Evolutionary conservation across 352 stramenopile genomes (phyloP).

Genomic region (Phytophthora pini): DNA sequence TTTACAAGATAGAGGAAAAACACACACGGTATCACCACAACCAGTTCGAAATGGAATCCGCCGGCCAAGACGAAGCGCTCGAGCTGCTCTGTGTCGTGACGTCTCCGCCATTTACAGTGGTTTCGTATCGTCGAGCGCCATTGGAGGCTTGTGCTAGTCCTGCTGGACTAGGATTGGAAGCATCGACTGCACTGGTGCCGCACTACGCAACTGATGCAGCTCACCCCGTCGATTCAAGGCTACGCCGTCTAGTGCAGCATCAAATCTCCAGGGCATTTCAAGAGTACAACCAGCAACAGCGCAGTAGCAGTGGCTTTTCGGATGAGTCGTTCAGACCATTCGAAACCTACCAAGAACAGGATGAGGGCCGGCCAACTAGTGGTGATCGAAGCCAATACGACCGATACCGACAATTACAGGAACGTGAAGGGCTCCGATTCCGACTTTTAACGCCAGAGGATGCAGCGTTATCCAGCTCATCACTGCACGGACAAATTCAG

Average conservation of each 20-base stretch:
- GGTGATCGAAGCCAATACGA: constrained; percentile 2
- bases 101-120: constrained; percentile 50
- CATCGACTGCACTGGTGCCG: constrained; percentile 12
- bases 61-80: constrained; percentile 13
- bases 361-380: constrained; percentile 3
- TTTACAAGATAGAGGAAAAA: constrained; percentile 29
- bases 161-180: constrained; percentile 9
- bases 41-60: background rate
- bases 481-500: constrained; percentile 13
- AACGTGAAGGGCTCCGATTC: constrained; percentile 35
- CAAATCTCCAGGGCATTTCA: constrained; percentile 51
- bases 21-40: background rate
- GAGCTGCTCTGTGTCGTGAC: constrained; percentile 44
- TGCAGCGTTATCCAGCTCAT: constrained; percentile 13
- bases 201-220: constrained; percentile 29
- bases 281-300: constrained; percentile 38
- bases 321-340: constrained; percentile 4
- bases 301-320: background rate
- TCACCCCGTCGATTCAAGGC: constrained; percentile 20
- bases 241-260: constrained; percentile 41
- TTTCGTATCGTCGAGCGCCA: constrained; percentile 48
- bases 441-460: constrained; percentile 23
- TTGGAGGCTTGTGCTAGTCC: constrained; percentile 12
- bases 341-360: background rate
- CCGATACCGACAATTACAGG: constrained; percentile 30